Evolutionary conservation across 2,329 filamentous ascomycete species (phyloP), one percentile per base, ranked within the genome.

Genomic region (Pezizomycotina sp.): DNA sequence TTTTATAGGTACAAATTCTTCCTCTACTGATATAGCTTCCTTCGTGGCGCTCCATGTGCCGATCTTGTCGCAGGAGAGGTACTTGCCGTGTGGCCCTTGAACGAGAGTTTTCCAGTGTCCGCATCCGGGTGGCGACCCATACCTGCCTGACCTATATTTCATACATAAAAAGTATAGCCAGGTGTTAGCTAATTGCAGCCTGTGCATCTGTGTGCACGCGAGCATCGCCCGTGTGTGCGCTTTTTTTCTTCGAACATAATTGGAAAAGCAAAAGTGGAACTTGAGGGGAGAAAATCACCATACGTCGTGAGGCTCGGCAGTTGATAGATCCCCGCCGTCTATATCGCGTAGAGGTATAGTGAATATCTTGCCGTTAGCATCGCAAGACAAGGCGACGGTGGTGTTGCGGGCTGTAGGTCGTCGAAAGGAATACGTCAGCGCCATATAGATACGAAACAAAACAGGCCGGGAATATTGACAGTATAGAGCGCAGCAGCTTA

Each of bases 41-140:
- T 77, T 69, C 1, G 68, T 75, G 0, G 86, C 83, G 25, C 69
- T 74, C 18, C 92, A 64, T 23, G 78, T 62, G 37, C 86, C 86
- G 50, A 76, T 74, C 56, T 78, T 81, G 61, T 92, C 81, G 59
- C 80, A 86, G 40, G 77, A 73, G 2, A 95, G 68, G 55, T 89
- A 92, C 77, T 71, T 77, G 45, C 83, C 84, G 58, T 93, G 80
- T 86, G 78, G 0, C 82, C 81, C 59, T 92, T 93, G 57, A 98
- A 79, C 39, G 78, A 77, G 49, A 81, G 76, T 21, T 68, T 66
- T 46, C 91, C 80, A 1, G 78, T 3, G 86, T 86, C 1, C 76
- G 70, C 8, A 93, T 75, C 48, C 69, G 70, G 50, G 78, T 92
- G 42, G 80, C 82, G 47, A 95, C 71, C 80, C 86, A 98, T 10